Evolutionary conservation across 2,329 filamentous ascomycete genomes (phyloP), one percentile per base, ranked within the genome.

Genomic region (Monosporascus sp.): DNA sequence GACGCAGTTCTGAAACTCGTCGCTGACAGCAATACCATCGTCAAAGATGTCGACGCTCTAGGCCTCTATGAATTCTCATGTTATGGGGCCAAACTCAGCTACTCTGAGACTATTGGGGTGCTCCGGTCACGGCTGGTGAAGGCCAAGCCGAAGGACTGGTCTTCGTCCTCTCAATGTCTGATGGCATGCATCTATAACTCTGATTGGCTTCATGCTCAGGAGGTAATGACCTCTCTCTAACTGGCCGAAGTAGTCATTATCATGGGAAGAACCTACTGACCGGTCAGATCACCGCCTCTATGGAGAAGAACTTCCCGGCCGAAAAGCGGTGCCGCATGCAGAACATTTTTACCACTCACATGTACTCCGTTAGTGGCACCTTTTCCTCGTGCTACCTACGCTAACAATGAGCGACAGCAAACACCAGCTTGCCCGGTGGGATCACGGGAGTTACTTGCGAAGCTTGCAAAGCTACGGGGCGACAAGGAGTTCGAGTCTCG

Each of bases 131-230:
- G 77, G 34, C 73, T 79, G 47, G 80, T 77, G 48, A 84, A 84
- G 65, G 76, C 77, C 8, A 68, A 73, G n/a, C 75, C 79, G 11
- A 77, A 75, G 59, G 73, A 77, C 53, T 76, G 71, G 56, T 64
- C 61, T 31, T 63, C 64, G 19, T 74, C 68, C 5, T 68, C 72
- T 8, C 71, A 70, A 44, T 82, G 77, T 54, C 68, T 84, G 45
- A 74, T 80, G 58, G 74, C 76, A 8, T 84, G 81, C 58, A 61
- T 84, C 51, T 67, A 77, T 56, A 72, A 80, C 50, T 81, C 78
- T 73, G 82, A 85, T 58, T 71, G 83, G 52, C 70, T 73, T 53
- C 81, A 79, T 60, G 79, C 80, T 2, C 81, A 84, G 64, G 78
- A 82, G 71, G 80, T 82, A 66, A 55, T 65, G 31, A 20, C 3